A percentile compares a stretch with the other conserved stretches of the same genome.
Conservation (phyloP, 2,329 filamentous ascomycete species). For the Aspergillus glaucus region DNA sequence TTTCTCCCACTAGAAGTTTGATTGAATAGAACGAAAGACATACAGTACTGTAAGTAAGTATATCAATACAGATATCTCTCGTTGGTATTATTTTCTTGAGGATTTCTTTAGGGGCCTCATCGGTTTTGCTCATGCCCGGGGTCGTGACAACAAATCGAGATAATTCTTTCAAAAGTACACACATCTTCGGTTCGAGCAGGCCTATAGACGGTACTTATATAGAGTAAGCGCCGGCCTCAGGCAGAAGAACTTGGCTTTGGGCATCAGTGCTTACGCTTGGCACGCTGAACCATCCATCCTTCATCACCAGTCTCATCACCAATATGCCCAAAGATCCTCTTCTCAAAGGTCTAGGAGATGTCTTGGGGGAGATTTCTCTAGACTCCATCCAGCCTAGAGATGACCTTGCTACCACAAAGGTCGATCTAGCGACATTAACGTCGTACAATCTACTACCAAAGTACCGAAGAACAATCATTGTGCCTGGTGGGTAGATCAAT, state of each 20-base stretch:
- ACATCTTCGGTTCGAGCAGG: no score
- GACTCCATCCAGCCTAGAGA: not conserved
- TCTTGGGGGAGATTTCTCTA: not conserved
- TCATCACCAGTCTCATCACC: not conserved
- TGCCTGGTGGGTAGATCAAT: not conserved
- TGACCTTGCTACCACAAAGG: not conserved
- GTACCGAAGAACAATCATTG: not conserved
- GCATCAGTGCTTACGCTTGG: not conserved
- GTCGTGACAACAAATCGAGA: no score
- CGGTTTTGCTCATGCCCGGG: not conserved
- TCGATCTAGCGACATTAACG: not conserved
- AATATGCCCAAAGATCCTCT: not conserved
- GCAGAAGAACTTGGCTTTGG: not conserved
- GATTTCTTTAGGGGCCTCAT: not conserved
- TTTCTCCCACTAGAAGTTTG: not conserved
- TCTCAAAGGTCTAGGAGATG: not conserved
- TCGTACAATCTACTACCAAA: not conserved
- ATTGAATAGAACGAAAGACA: not conserved
- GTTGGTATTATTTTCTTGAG: not conserved
- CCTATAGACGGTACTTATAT: no score
- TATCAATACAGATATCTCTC: not conserved
- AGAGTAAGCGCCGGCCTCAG: not conserved
- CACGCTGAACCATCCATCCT: not conserved
- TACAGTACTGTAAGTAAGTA: conserved; percentile 1
- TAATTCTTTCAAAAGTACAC: no score